Base-by-base conservation (phyloP, 1,139 yeast genomes). In the Kluyveromyces marxianus region DNA sequence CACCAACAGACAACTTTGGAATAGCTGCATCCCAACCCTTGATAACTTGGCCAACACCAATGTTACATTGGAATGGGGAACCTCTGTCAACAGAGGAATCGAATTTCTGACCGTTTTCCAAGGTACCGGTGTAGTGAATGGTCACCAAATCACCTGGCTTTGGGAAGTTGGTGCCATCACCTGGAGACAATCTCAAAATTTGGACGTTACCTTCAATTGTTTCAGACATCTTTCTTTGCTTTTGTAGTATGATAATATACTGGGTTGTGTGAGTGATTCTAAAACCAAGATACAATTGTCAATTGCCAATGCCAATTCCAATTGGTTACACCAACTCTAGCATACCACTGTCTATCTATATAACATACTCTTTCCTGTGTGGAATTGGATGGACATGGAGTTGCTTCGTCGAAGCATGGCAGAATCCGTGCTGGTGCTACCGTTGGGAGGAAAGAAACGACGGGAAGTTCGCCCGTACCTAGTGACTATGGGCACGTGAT, bases 21-120 rank as follows among this genome's bases (percentile, higher is more conserved):
- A 88, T 86, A 53, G 69, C 95, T 63, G 80, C 85, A 66, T 90
- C 97, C 97, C 97, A 90, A 54, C 97, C 97, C 62, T 79, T 77
- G 70, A 90, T 90, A 55, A 90, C 97, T 71, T 85, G 95, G 51
- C 97, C 97, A 56, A 86, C 95, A 66, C 97, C 97, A 67, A 90
- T 85, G 68, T 74, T 72, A 69, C 95, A 85, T 67, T 87, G 88
- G 81, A 92, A 90, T 54, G 97, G 97, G 69, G 82, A 77, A 61
- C 95, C 94, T 71, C 97, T 83, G 74, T 85, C 95, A 59, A 89
- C 77, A 42, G 97, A 89, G 48, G 96, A 86, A 71, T 92, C 97
- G 66, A 92, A 92, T 70, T 87, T 88, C 72, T 84, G 85, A 60
- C 97, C 97, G 67, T 85, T 84, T 69, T 86, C 94, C 61, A 92